Conservation (phyloP, 441 rosid genomes). For the Iberis amara region DNA sequence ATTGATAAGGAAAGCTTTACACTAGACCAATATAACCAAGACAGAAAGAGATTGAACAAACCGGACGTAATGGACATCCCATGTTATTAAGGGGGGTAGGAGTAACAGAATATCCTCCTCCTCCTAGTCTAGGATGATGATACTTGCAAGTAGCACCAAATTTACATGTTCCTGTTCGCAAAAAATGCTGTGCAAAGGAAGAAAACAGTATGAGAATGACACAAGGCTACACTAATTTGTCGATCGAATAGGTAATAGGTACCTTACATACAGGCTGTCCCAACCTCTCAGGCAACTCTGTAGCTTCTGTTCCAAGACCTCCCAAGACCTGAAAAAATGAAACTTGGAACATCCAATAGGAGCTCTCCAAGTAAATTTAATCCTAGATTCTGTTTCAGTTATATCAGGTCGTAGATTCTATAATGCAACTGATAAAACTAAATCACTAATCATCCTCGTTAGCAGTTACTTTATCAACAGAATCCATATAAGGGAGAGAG, state of each 20-base stretch:
- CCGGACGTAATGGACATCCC: slow-evolving; percentile 87
- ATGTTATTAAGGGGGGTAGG: slow-evolving; percentile 47
- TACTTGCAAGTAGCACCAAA: slow-evolving; percentile 85
- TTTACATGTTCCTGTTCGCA: slow-evolving; percentile 74
- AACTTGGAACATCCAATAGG: slow-evolving; percentile 24
- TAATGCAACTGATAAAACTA: slow-evolving; percentile 10
- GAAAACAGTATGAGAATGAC: slow-evolving; percentile 11
- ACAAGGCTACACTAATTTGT: slow-evolving; percentile 3
- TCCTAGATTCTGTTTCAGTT: slow-evolving; percentile 8
- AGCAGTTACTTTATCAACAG: slow-evolving; percentile 25
- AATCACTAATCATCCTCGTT: slow-evolving; percentile 11
- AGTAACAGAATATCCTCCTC: slow-evolving; percentile 31
- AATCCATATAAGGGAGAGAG: slow-evolving; percentile 8
- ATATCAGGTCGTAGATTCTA: slow-evolving; percentile 18
- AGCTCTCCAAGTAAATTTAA: slow-evolving; percentile 1
- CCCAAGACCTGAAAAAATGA: slow-evolving; percentile 45
- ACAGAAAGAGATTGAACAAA: slow-evolving; percentile 33
- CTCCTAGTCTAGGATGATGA: slow-evolving; percentile 76
- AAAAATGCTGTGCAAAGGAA: slow-evolving; percentile 48
- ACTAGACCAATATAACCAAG: slow-evolving; percentile 16
- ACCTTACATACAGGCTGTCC: slow-evolving; percentile 89
- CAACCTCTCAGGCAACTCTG: slow-evolving; percentile 59
- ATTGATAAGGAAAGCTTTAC: slow-evolving; percentile 59
- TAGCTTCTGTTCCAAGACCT: slow-evolving; percentile 44
- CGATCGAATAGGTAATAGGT: too few species aligned